Percentiles rank a stretch among this genome's conserved stretches.
phyloP scores from a whole-genome alignment of 257 asterid species.

The Solanum etuberosum region DNA sequence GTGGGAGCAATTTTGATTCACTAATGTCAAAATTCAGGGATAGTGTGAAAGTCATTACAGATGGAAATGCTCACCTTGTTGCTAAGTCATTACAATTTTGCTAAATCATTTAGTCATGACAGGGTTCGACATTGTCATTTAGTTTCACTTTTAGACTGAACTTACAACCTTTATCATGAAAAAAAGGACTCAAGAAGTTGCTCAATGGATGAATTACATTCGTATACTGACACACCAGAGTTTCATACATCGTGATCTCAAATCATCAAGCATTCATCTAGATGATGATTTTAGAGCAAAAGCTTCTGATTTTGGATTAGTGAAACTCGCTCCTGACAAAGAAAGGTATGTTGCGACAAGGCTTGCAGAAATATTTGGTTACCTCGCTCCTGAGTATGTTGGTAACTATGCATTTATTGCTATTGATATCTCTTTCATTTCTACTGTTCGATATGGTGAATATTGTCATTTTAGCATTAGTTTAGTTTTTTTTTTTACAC shows the following conservation, averaged over 20 bases:
- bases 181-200: slow-evolving; percentile 25
- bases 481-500: neutral
- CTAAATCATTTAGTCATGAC: no score
- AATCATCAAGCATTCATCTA: slow-evolving; percentile 63
- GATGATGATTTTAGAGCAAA: slow-evolving; percentile 80
- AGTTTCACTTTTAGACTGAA: neutral
- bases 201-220: slow-evolving; percentile 74
- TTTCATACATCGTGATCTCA: slow-evolving; percentile 76
- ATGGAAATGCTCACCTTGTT: no score
- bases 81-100: no score
- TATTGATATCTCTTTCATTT: neutral
- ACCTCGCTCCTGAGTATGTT: slow-evolving; percentile 85
- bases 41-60: no score
- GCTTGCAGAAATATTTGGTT: slow-evolving; percentile 77
- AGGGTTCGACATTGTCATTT: slow-evolving; percentile 64
- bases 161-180: slow-evolving; percentile 61
- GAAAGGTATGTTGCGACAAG: slow-evolving; percentile 39
- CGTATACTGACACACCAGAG: slow-evolving; percentile 57
- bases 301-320: slow-evolving; percentile 84
- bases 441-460: neutral
- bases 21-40: slow-evolving; percentile 6
- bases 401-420: slow-evolving; percentile 21
- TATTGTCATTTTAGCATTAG: neutral
- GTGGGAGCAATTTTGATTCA: slow-evolving; percentile 39
- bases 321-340: slow-evolving; percentile 48